Evolutionary conservation across 352 stramenopile species (phyloP), one percentile per base, ranked within the genome.

Genomic region (Pythium dissotocum): DNA sequence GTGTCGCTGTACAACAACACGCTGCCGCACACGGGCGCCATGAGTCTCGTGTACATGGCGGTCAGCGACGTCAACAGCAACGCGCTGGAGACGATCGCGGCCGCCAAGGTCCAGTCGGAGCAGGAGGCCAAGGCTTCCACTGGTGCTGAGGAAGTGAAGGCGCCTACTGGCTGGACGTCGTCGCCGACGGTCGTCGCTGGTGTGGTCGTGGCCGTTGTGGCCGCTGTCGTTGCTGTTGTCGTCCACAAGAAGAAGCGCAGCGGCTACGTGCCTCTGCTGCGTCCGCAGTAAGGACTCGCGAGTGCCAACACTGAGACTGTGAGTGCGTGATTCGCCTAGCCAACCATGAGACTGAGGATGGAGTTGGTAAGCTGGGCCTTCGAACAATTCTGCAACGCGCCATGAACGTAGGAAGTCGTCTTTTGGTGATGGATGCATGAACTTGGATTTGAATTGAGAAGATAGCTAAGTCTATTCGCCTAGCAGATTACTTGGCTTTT

Each of bases 1-100:
- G 83, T 94, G 4, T 78, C 85, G 21, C 76, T 91, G 16, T 94
- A 91, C 76, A 92, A 94, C 80, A 92, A 89, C 75, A 92, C 85
- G 38, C 24, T 87, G 42, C 70, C 82, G 42, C 85, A 92, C 70
- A 91, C 85, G 32, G 85, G 85, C 46, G 85, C 83, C 6, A 94
- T 94, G 85, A 89, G 80, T 57, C 64, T 94, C 13, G 83, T 90
- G 78, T 94, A 92, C 76, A 58, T 94, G 53, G 85, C 82, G 33
- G 71, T 92, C 13, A 82, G 79, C 55, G 83, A 94, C 62, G 83
- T 88, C 0, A 21, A 63, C 32, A 75, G 57, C 63, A 61, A 56
- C 16, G 56, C 65, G 8, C 42, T 49, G 9, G 21, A 58, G 30
- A 56, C 48, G 14, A 48, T 67, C 54, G 28, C 63, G 16, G 68